phyloP scores from a whole-genome alignment of 2,329 filamentous ascomycete species.

The Aureobasidium sp. region DNA sequence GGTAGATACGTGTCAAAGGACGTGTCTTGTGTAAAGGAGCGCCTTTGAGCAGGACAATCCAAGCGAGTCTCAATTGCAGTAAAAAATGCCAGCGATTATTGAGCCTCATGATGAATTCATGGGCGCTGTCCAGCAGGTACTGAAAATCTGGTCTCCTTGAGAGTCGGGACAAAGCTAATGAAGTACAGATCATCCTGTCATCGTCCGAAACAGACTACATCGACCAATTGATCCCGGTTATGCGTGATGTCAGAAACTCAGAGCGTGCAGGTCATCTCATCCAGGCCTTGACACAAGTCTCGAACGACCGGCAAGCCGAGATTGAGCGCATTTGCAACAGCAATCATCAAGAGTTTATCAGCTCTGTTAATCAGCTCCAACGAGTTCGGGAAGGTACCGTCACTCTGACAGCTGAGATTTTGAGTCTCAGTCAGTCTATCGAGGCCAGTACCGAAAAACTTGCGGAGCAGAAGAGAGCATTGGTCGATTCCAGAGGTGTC shows the following conservation, averaged over 20 bases:
- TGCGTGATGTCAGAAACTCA: constrained; percentile 79
- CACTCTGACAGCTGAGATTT: constrained; percentile 77
- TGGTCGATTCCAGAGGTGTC: constrained; percentile 87
- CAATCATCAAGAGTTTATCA: constrained; percentile 94
- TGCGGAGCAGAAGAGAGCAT: constrained; percentile 84
- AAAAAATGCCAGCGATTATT: constrained; percentile 31
- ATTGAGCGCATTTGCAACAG: constrained; percentile 93
- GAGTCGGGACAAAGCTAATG: constrained; percentile 10
- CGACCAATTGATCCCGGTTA: constrained; percentile 87
- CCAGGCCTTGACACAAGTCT: constrained; percentile 72
- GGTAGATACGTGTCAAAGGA: constrained; percentile 7
- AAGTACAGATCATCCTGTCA: constrained; percentile 74
- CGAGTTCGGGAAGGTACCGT: constrained; percentile 87
- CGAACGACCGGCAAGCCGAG: constrained; percentile 77
- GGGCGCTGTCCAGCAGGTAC: constrained; percentile 43
- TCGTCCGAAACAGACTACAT: constrained; percentile 90
- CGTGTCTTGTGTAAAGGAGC: not conserved
- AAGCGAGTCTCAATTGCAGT: not conserved
- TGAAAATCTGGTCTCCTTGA: not conserved
- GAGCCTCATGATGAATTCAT: constrained; percentile 43
- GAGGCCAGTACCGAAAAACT: constrained; percentile 91
- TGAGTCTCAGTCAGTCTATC: constrained; percentile 89
- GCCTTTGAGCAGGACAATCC: not conserved
- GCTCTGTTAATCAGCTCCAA: constrained; percentile 89
- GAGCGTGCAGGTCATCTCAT: constrained; percentile 67